A percentile compares a stretch with the other conserved stretches of the same genome.
These are phyloP conservation scores for Gossypium schwendimanii DNA, from an alignment of 441 rosid species.

Conservation along the genomic window DNA sequence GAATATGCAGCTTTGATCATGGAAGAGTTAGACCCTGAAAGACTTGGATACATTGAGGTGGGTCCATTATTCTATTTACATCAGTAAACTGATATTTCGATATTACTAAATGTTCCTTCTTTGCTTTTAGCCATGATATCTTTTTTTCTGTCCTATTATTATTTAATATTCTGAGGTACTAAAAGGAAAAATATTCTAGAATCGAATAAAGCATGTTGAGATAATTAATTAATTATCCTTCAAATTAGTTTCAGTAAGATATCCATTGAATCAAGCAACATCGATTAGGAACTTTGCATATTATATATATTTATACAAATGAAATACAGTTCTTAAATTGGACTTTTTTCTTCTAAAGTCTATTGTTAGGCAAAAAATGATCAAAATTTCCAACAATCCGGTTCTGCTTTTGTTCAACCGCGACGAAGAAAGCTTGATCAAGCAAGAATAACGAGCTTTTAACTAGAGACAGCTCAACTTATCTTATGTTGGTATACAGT, in stretches of 20 bases:
- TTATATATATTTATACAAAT: background rate
- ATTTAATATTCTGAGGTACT: background rate
- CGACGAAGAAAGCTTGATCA: conserved; percentile 11
- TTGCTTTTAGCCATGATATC: background rate
- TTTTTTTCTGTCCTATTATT: background rate
- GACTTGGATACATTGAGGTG: conserved; percentile 80
- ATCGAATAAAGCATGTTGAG: background rate
- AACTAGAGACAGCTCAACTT: background rate
- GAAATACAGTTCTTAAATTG: background rate
- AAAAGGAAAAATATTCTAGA: background rate
- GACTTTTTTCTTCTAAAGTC: conserved; percentile 17
- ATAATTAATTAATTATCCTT: background rate
- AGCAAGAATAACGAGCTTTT: background rate
- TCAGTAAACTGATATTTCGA: background rate
- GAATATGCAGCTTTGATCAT: conserved; percentile 76
- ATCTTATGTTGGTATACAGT: background rate
- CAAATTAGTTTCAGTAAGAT: background rate
- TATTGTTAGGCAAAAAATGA: conserved; percentile 24
- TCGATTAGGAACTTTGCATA: background rate
- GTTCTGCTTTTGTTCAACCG: conserved; percentile 26
- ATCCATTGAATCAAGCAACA: background rate
- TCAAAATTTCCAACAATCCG: conserved; percentile 15
- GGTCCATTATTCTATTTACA: conserved; percentile 18
- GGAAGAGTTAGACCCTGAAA: conserved; percentile 77
- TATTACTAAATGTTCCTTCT: background rate